These are phyloP conservation scores for Panus rudis DNA, from an alignment of 768 basidiomycete species.

Conservation along the genomic window DNA sequence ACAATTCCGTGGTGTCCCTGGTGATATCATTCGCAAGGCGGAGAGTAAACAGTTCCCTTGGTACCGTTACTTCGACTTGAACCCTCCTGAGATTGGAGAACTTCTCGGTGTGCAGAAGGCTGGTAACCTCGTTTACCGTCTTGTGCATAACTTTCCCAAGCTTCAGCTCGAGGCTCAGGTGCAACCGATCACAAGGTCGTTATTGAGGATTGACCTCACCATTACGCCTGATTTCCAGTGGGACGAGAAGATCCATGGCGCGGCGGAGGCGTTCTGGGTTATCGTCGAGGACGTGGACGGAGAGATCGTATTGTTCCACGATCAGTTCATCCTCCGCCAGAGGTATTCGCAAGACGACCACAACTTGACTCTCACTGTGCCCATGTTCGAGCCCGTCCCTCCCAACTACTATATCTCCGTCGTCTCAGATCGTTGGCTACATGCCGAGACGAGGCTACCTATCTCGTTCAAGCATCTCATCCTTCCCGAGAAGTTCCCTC, in stretches of 20 bases:
- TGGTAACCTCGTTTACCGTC: slow-evolving; percentile 82
- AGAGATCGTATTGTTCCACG: slow-evolving; percentile 92
- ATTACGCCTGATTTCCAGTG: slow-evolving; percentile 98
- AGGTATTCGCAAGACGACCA: slow-evolving; percentile 92
- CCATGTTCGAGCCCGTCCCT: slow-evolving; percentile 95
- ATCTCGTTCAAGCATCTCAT: slow-evolving; percentile 98
- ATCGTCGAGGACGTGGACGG: slow-evolving; percentile 97
- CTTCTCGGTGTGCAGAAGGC: slow-evolving; percentile 91
- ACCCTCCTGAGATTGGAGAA: slow-evolving; percentile 89
- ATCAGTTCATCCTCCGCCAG: slow-evolving; percentile 86
- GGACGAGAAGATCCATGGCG: slow-evolving; percentile 91
- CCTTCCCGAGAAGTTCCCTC: slow-evolving; percentile 93
- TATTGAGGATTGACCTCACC: slow-evolving; percentile 87
- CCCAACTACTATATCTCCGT: slow-evolving; percentile 98
- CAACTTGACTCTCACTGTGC: slow-evolving; percentile 88
- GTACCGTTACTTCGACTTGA: slow-evolving; percentile 96
- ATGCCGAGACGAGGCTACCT: slow-evolving; percentile 89
- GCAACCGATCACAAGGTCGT: slow-evolving; percentile 90
- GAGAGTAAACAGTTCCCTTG: slow-evolving; percentile 99
- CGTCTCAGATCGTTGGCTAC: slow-evolving; percentile 92
- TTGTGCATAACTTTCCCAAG: slow-evolving; percentile 96
- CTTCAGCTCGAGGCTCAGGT: slow-evolving; percentile 91
- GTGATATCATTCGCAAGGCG: slow-evolving; percentile 81
- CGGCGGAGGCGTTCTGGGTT: slow-evolving; percentile 87
- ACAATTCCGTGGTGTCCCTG: slow-evolving; percentile 89